These are phyloP conservation scores for Linnemannia hyalina DNA, from an alignment of 192 early-diverging fungal genomes.

Conservation along the genomic window DNA sequence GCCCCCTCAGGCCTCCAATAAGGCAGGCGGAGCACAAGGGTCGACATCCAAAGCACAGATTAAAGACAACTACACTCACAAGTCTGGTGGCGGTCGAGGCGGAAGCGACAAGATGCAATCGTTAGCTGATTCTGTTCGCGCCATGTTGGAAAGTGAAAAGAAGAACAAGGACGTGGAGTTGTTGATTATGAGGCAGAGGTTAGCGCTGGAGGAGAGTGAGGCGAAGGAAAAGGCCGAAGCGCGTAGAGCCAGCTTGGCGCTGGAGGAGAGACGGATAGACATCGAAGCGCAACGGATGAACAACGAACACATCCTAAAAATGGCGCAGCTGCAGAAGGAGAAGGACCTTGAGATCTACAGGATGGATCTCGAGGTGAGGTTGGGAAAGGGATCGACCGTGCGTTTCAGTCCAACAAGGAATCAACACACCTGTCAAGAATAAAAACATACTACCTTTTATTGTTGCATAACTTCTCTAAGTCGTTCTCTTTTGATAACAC, in stretches of 20 bases:
- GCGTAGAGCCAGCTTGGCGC: too few species aligned
- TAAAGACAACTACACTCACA: neutral
- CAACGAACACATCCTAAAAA: neutral
- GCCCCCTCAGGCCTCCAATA: neutral
- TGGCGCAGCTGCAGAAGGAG: neutral
- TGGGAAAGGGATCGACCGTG: neutral
- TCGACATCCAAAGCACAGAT: neutral
- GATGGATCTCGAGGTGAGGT: neutral
- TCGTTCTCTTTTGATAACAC: too few species aligned
- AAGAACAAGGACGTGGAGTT: neutral
- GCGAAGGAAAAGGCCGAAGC: too few species aligned
- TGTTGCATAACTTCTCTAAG: neutral
- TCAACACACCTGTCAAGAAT: neutral
- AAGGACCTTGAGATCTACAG: neutral
- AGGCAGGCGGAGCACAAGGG: neutral
- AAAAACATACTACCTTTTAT: neutral
- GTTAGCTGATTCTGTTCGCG: neutral
- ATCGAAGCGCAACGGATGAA: neutral
- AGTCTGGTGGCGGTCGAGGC: neutral
- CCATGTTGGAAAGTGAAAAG: neutral
- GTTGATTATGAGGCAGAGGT: neutral
- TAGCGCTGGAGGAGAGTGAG: neutral
- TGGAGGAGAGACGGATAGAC: neutral
- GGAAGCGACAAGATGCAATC: neutral
- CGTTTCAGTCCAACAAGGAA: neutral